Evolutionary conservation across 1,284 basidiomycete genomes (phyloP), one percentile per base, ranked within the genome.

Genomic region (Boletus semigastroideus): DNA sequence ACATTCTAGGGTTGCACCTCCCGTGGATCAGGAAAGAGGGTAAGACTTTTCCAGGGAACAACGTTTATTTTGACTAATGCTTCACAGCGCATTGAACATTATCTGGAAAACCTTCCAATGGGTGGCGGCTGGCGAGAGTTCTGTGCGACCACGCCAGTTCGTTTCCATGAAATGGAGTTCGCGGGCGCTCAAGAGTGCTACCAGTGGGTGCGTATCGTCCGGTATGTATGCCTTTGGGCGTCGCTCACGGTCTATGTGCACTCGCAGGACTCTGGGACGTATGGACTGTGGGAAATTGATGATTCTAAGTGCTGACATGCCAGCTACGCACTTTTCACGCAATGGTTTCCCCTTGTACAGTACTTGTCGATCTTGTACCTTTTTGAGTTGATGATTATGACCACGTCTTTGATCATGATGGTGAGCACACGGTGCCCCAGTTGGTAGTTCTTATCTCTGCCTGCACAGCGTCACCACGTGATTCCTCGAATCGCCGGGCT

Each of bases 81-180:
- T 7, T 20, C 3, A 36, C 30, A 59, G 59, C 56, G 43, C 2
- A 55, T 63, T 12, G 61, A 69, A 25, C 65, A 69, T 19, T 64
- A 56, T 42, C 30, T 70, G 19, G 57, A 68, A 12, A 64, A 56
- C 19, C 48, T 67, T 33, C 63, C 66, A n/a, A 25, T 20, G 9
- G 63, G 61, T 22, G 34, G 53, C 1, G 59, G 59, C 41, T 67
- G 64, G 67, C 52, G 61, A 22, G 66, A 70, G 36, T 69, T 69
- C 19, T 67, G 65, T 33, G 63, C 68, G 5, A 70, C 68, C 2
- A 69, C 68, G 1, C 65, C 65, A 4, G 52, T 33, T n/a, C 43
- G 25, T 22, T 70, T 67, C 49, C 48, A 30, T 8, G 57, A 42
- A 1, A 46, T 58, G 53, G 51, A 60, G 9, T 67, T 70, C 41